phyloP scores from a whole-genome alignment of 257 asterid species.

The Ilex aquifolium region DNA sequence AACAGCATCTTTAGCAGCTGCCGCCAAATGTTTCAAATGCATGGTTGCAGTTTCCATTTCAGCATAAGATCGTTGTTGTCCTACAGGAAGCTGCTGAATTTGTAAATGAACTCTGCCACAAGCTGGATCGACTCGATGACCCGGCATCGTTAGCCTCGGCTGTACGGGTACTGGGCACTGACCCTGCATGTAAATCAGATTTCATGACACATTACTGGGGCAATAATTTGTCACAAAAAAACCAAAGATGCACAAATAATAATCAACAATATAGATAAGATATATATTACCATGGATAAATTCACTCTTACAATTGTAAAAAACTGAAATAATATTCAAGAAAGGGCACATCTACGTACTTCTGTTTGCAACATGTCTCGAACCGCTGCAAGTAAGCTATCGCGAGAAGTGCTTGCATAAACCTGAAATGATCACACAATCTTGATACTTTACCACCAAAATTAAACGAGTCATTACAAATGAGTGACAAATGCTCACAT shows the following conservation, averaged over 20 bases:
- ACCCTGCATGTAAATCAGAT: conserved; percentile 57
- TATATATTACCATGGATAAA: conserved; percentile 1
- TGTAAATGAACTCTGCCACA: conserved; percentile 84
- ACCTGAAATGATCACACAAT: conserved; percentile 51
- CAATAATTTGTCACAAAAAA: too few relatives aligned
- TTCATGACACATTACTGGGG: neutral
- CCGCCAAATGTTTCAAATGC: conserved; percentile 95
- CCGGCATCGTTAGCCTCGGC: conserved; percentile 99
- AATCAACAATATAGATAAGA: conserved; percentile 6
- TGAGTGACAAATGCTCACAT: conserved; percentile 47
- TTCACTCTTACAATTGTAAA: conserved; percentile 10
- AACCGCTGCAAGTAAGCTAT: conserved; percentile 94
- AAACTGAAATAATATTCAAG: conserved; percentile 22
- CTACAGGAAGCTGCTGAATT: conserved; percentile 35
- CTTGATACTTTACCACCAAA: conserved; percentile 11
- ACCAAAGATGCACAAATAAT: neutral
- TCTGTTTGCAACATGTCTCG: conserved; percentile 89
- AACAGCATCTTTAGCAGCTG: conserved; percentile 97
- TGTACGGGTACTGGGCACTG: conserved; percentile 84
- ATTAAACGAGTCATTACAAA: conserved; percentile 10
- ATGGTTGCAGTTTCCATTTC: conserved; percentile 71
- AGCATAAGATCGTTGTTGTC: conserved; percentile 40
- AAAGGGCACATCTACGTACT: conserved; percentile 58
- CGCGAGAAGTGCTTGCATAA: conserved; percentile 98
- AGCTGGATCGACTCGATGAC: conserved; percentile 96